Conservation (phyloP, 805 yeast species). For the Isabelozyma pseudorhagii region DNA sequence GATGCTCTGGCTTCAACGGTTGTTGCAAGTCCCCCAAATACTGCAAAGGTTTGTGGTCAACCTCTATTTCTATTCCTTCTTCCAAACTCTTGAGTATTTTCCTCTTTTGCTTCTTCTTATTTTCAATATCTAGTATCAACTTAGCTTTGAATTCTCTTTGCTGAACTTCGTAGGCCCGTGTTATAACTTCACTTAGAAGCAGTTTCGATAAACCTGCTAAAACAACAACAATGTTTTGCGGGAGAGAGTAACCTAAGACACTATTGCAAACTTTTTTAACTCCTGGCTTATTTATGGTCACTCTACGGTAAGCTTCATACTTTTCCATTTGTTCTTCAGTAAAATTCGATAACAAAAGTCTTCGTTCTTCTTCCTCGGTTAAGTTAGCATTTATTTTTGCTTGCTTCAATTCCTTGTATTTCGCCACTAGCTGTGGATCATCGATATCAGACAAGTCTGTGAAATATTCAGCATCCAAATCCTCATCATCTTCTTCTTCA, state of each 20-base stretch:
- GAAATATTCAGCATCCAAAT: slow-evolving; percentile 13
- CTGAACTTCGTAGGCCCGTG: slow-evolving; percentile 73
- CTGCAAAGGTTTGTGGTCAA: slow-evolving; percentile 19
- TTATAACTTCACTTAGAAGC: slow-evolving; percentile 86
- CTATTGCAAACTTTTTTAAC: slow-evolving; percentile 78
- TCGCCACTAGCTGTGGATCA: slow-evolving; percentile 27
- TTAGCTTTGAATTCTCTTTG: slow-evolving; percentile 47
- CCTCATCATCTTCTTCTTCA: slow-evolving; percentile 19
- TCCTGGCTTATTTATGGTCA: slow-evolving; percentile 58
- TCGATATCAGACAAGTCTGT: slow-evolving; percentile 33
- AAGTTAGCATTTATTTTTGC: slow-evolving; percentile 23
- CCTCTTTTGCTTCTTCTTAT: slow-evolving; percentile 35
- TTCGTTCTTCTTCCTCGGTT: slow-evolving; percentile 53
- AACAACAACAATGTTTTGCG: slow-evolving; percentile 75
- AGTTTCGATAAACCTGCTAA: slow-evolving; percentile 85
- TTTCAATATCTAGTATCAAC: slow-evolving; percentile 31
- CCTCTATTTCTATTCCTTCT: slow-evolving; percentile 32
- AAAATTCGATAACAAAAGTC: slow-evolving; percentile 66
- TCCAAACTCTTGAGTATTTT: slow-evolving; percentile 36
- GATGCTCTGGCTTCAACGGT: slow-evolving; percentile 80
- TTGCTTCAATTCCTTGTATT: slow-evolving; percentile 29
- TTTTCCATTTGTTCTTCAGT: slow-evolving; percentile 81
- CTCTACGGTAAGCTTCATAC: slow-evolving; percentile 82
- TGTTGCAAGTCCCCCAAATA: slow-evolving; percentile 42
- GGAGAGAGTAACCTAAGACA: slow-evolving; percentile 74